Percentiles rank a stretch among this genome's conserved stretches.
phyloP scores from a whole-genome alignment of 345 rosid genomes.

The Noccaea bulbosa region DNA sequence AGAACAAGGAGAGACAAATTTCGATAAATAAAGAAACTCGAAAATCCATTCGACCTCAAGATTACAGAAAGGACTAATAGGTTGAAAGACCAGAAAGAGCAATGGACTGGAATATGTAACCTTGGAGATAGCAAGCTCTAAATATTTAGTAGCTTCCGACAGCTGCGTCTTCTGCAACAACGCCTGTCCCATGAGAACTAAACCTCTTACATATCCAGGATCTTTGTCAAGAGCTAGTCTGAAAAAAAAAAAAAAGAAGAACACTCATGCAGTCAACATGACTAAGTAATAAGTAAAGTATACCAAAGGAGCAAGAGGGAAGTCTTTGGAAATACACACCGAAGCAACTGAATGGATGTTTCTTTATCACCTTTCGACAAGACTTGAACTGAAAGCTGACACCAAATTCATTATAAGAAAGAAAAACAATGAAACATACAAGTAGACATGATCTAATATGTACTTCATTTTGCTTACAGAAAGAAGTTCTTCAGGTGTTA shows the following conservation, averaged over 20 bases:
- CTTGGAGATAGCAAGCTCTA: conserved; percentile 83
- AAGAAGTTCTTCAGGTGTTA: conserved; percentile 64
- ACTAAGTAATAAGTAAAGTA: conserved; percentile 1
- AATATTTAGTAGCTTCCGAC: conserved; percentile 62
- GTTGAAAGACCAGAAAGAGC: conserved; percentile 16
- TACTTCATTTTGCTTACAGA: conserved; percentile 53
- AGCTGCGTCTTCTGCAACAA: conserved; percentile 57
- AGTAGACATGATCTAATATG: conserved; percentile 12
- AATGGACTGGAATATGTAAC: conserved; percentile 40
- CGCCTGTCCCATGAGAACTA: conserved; percentile 76
- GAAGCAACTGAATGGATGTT: conserved; percentile 58
- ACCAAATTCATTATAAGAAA: conserved; percentile 34
- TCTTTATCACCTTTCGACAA: conserved; percentile 60
- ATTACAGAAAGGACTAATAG: conserved; percentile 4
- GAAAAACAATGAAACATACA: conserved; percentile 1
- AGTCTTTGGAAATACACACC: conserved; percentile 45
- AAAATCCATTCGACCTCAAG: background rate
- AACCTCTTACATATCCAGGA: conserved; percentile 62
- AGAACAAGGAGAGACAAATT: background rate
- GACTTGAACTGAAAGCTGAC: conserved; percentile 71
- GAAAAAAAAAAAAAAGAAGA: conserved; percentile 38
- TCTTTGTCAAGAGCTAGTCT: conserved; percentile 84
- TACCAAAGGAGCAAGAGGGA: background rate
- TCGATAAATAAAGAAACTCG: background rate
- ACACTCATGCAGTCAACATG: conserved; percentile 27